These are phyloP conservation scores for Lasiodiplodia hormozganensis DNA, from an alignment of 2,329 filamentous ascomycete genomes.

Conservation along the genomic window DNA sequence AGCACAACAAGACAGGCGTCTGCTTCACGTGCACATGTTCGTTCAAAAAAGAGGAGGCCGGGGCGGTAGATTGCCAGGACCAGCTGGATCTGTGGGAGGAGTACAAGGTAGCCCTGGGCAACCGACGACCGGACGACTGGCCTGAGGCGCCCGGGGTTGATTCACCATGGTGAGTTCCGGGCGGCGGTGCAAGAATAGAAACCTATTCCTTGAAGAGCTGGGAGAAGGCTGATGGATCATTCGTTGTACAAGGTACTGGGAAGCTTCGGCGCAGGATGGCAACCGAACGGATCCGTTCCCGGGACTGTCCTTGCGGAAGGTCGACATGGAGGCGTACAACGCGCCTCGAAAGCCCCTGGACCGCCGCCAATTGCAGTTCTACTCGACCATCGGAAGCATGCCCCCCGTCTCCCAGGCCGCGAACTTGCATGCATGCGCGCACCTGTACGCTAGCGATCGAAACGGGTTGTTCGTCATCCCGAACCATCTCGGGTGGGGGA, in stretches of 20 bases:
- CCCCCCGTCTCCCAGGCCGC: constrained; percentile 39
- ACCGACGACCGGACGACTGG: constrained; percentile 38
- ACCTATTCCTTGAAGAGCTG: no score
- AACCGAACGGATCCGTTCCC: constrained; percentile 50
- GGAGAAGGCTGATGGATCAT: constrained; percentile 33
- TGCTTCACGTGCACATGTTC: constrained; percentile 62
- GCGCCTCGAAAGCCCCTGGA: constrained; percentile 44
- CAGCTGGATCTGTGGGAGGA: constrained; percentile 42
- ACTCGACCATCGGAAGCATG: constrained; percentile 44
- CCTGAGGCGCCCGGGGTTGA: constrained; percentile 46
- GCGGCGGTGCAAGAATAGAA: neutral
- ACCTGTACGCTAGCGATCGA: constrained; percentile 64
- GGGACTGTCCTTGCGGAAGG: constrained; percentile 58
- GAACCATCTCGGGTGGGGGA: constrained; percentile 47
- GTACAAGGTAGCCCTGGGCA: constrained; percentile 44
- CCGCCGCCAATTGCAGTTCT: constrained; percentile 43
- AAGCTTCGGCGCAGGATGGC: constrained; percentile 41
- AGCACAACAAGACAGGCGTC: constrained; percentile 47
- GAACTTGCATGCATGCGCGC: constrained; percentile 64
- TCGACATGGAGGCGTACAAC: constrained; percentile 61
- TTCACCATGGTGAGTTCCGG: constrained; percentile 38
- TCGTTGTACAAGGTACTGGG: constrained; percentile 36
- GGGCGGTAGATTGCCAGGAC: constrained; percentile 44
- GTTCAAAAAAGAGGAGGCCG: constrained; percentile 56
- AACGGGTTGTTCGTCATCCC: constrained; percentile 62